Evolutionary conservation across 768 basidiomycete genomes (phyloP).

Genomic region (Serendipita vermifera): DNA sequence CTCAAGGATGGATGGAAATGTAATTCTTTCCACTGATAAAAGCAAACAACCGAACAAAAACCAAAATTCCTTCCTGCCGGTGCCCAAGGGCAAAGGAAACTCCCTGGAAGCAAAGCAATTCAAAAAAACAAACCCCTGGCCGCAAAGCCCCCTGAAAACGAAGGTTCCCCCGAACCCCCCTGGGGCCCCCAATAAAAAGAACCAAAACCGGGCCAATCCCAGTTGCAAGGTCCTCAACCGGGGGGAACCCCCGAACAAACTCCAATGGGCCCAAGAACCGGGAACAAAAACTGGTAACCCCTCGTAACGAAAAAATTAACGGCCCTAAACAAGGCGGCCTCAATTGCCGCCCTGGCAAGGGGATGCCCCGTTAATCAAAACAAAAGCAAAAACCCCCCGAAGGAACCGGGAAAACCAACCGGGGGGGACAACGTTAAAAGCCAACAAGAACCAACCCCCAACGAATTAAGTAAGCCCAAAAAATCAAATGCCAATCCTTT

Average conservation of each 20-base stretch:
- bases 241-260: constrained; percentile 63
- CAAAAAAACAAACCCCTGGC: constrained; percentile 78
- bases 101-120: constrained; percentile 74
- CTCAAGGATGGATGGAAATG: constrained; percentile 78
- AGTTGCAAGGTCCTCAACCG: constrained; percentile 69
- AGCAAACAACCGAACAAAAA: background rate
- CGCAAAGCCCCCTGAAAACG: constrained; percentile 86
- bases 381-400: constrained; percentile 57
- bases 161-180: no score
- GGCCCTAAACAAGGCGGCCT: constrained; percentile 41
- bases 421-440: no score
- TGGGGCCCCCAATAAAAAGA: no score
- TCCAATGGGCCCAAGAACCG: constrained; percentile 77
- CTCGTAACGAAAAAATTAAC: background rate
- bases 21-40: constrained; percentile 30
- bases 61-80: constrained; percentile 67
- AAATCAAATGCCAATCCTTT: no score
- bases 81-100: constrained; percentile 80
- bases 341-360: constrained; percentile 63
- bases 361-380: constrained; percentile 67
- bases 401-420: constrained; percentile 47
- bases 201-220: constrained; percentile 96
- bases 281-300: constrained; percentile 29
- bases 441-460: constrained; percentile 76
- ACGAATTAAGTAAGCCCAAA: constrained; percentile 72